phyloP scores from a whole-genome alignment of 163 green algal species.

The Trebouxiophyceae sp. region DNA sequence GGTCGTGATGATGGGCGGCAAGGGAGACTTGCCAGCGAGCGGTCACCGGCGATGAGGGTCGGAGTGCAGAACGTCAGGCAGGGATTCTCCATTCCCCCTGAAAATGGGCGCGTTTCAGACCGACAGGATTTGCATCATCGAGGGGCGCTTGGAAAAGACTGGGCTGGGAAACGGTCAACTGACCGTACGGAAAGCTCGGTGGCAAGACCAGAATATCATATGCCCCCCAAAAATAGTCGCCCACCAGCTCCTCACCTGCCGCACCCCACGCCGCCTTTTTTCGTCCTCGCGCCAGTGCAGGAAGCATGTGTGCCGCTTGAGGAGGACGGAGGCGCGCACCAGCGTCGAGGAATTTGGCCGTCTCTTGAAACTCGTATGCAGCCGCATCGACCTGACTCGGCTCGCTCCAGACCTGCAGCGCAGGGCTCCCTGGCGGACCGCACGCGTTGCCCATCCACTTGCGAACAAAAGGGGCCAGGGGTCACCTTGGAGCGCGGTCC shows the following conservation, averaged over 20 bases:
- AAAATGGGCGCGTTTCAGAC: not conserved
- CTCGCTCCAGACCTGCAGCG: constrained; percentile 77
- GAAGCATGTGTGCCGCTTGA: no score
- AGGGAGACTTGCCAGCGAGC: constrained; percentile 30
- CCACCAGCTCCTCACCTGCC: no score
- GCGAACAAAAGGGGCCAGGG: no score
- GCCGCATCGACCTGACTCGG: constrained; percentile 69
- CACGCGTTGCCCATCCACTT: no score
- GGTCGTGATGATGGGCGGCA: no score
- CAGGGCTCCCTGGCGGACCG: no score
- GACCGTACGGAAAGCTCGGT: constrained; percentile 79
- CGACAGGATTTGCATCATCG: no score
- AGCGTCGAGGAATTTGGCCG: constrained; percentile 66
- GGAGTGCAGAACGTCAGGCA: constrained; percentile 90
- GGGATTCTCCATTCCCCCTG: constrained; percentile 86
- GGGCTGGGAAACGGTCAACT: constrained; percentile 33
- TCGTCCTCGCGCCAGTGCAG: no score
- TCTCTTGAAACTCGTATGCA: constrained; percentile 86
- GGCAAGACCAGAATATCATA: constrained; percentile 86
- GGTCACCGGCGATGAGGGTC: constrained; percentile 84
- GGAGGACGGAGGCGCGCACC: constrained; percentile 20
- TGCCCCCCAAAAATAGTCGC: not conserved
- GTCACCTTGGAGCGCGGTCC: constrained; percentile 36
- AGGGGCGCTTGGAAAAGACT: no score
- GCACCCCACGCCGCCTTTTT: no score